Conservation (phyloP, 2,329 filamentous ascomycete genomes). For the Diaporthe vexans region DNA sequence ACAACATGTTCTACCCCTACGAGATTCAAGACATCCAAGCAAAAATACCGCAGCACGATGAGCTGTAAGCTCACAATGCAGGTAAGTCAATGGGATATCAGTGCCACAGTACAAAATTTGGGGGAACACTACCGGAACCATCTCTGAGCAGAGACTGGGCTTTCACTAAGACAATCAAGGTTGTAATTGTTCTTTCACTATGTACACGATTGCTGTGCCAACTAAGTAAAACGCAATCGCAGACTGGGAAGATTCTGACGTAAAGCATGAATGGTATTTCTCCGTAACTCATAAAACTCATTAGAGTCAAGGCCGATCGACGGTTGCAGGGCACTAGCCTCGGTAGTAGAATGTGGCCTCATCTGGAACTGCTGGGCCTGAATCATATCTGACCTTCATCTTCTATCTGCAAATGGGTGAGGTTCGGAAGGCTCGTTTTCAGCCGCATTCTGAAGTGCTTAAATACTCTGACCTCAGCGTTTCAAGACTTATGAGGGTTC, state of each 20-base stretch:
- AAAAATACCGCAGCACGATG: slow-evolving; percentile 38
- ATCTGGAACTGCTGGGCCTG: too few species aligned
- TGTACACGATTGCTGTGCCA: not conserved
- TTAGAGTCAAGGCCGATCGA: not conserved
- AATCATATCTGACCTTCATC: too few species aligned
- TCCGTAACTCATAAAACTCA: not conserved
- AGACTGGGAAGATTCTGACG: not conserved
- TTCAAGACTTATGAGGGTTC: too few species aligned
- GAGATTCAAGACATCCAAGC: slow-evolving; percentile 38
- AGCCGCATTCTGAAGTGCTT: too few species aligned
- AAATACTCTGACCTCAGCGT: too few species aligned
- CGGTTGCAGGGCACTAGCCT: too few species aligned
- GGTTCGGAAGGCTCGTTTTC: too few species aligned
- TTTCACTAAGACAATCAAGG: not conserved
- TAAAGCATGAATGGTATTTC: too few species aligned
- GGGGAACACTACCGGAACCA: not conserved
- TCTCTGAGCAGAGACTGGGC: not conserved
- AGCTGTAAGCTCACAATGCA: slow-evolving; percentile 1
- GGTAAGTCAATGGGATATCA: not conserved
- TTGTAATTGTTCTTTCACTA: not conserved
- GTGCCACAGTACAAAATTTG: not conserved
- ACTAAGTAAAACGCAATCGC: not conserved
- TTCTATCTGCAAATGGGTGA: too few species aligned
- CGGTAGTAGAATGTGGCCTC: too few species aligned
- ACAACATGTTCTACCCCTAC: slow-evolving; percentile 36